Evolutionary conservation across 1,139 yeast species (phyloP), one percentile per base, ranked within the genome.

Genomic region (Protomyces inouyei): DNA sequence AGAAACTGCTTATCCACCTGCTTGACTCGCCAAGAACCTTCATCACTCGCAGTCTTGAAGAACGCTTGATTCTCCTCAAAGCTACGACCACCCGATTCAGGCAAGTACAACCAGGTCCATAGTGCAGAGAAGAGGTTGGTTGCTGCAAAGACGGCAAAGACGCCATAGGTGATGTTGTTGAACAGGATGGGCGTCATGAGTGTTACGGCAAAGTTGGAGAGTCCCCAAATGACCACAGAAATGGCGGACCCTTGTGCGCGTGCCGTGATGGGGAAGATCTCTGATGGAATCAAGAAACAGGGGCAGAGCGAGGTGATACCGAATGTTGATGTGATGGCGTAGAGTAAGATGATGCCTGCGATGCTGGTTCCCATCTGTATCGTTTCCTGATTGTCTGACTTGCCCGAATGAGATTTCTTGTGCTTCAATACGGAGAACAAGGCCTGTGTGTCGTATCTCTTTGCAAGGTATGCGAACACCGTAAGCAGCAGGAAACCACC

Each of bases 231-330:
- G 23, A 59, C 63, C 5, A 59, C 54, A 9, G 57, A 52, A 35
- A 59, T 52, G 28, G 63, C 63, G 6, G 63, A 59, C 3, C 63
- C 63, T 28, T 59, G 63, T 12, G 63, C 63, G 43, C 63, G 63
- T 8, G 63, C 63, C 8, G 63, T 59, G 23, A 59, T 10, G 21
- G 63, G 63, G 25, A 59, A 59, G 35, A 59, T 59, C 16, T 59
- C 63, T 12, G 63, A 52, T 9, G 63, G 63, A 2, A 59, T 59
- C 14, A 59, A 57, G 52, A 59, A 52, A 14, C 57, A 55, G 6
- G 57, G 53, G 9, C 57, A 55, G 45, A 59, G 63, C 56, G 57
- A 59, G 36, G 63, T 59, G 21, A 59, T 59, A 35, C 63, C 63
- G 16, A 59, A 59, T 8, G 54, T 53, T n/a, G 63, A 59, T 21